These are phyloP conservation scores for Neocucurbitaria cava DNA, from an alignment of 2,329 filamentous ascomycete genomes.

Conservation along the genomic window DNA sequence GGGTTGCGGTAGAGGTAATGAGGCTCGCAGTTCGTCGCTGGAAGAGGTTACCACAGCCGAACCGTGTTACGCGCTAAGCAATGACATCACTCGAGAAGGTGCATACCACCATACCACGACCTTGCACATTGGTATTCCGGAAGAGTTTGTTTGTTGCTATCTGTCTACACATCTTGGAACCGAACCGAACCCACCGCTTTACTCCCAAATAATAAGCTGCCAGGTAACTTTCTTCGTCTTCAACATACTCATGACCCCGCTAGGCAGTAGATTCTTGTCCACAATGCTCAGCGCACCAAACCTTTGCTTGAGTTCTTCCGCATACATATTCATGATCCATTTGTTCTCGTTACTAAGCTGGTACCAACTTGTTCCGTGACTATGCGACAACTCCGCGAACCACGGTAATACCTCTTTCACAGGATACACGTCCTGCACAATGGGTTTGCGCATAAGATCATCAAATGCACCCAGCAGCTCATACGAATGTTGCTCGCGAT, in stretches of 20 bases:
- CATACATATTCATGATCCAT: conserved; percentile 55
- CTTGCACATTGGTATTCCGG: no score
- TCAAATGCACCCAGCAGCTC: conserved; percentile 48
- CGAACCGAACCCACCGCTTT: neutral
- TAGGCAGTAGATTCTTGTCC: conserved; percentile 52
- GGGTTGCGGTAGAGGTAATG: neutral
- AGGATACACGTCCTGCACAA: conserved; percentile 30
- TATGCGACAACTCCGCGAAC: conserved; percentile 1
- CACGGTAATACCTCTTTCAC: conserved; percentile 19
- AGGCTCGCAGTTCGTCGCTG: conserved; percentile 13
- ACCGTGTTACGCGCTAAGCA: neutral
- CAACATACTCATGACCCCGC: conserved; percentile 50
- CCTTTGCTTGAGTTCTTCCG: conserved; percentile 47
- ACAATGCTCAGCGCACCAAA: conserved; percentile 51
- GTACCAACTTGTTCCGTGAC: conserved; percentile 2
- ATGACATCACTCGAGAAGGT: neutral
- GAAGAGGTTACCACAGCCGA: conserved; percentile 14
- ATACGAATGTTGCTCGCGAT: conserved; percentile 51
- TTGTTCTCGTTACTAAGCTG: conserved; percentile 15
- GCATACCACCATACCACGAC: no score
- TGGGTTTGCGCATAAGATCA: conserved; percentile 48
- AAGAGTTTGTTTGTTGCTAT: neutral
- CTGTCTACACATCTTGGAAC: neutral
- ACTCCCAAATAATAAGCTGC: conserved; percentile 5
- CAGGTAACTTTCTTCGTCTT: conserved; percentile 40